Conservation (phyloP, 345 rosid genomes). For the Moricandia moricandioides region DNA sequence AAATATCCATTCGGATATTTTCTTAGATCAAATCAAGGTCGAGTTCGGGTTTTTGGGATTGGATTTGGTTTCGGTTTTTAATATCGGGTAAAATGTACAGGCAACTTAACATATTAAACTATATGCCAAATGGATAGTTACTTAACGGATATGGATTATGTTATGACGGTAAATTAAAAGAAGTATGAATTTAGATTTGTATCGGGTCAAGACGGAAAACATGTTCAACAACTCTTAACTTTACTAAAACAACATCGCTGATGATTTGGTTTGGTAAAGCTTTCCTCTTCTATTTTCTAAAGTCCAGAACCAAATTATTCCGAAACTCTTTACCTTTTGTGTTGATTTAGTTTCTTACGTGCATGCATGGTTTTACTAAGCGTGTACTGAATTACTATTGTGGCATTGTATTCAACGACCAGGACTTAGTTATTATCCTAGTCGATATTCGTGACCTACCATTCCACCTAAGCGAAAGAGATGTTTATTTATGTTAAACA, state of each 20-base stretch:
- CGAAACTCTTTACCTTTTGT: background rate
- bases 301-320: background rate
- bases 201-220: background rate
- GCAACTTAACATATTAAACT: background rate
- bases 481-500: background rate
- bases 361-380: background rate
- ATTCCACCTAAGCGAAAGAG: background rate
- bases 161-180: background rate
- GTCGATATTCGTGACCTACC: slow-evolving; percentile 7
- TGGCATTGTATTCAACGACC: background rate
- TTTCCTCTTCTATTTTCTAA: background rate
- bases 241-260: background rate
- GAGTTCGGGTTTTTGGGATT: no score
- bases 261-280: slow-evolving; percentile 14
- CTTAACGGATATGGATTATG: background rate
- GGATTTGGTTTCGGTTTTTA: no score
- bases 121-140: background rate
- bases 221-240: background rate
- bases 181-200: background rate
- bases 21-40: no score
- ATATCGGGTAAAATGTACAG: no score
- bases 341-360: slow-evolving; percentile 10
- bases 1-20: no score
- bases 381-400: background rate
- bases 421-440: background rate